Evolutionary conservation across 139 green algal genomes (phyloP).

Genomic region (Haematococcus lacustris): DNA sequence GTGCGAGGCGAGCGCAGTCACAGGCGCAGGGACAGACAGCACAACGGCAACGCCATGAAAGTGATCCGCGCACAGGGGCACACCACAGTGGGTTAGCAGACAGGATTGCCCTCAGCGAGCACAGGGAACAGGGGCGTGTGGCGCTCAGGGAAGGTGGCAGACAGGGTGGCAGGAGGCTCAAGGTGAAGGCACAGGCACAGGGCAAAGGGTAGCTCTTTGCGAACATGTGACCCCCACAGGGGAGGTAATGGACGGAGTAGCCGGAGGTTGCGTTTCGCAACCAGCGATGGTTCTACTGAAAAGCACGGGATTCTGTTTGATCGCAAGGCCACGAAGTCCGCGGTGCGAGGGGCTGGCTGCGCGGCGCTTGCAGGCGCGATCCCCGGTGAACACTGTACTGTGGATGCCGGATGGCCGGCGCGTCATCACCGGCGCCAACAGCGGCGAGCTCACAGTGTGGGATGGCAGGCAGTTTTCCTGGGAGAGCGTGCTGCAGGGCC

Average conservation of each 20-base stretch:
- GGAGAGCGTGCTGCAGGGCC: conserved; percentile 79
- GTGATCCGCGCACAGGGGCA: too few relatives aligned
- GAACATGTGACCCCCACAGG: too few relatives aligned
- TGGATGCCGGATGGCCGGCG: conserved; percentile 65
- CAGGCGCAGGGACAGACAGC: too few relatives aligned
- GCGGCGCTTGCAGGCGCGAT: conserved; percentile 1
- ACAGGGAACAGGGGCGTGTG: too few relatives aligned
- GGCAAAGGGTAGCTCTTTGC: too few relatives aligned
- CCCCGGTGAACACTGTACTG: conserved; percentile 7
- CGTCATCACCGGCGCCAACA: conserved; percentile 74
- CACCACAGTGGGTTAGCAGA: too few relatives aligned
- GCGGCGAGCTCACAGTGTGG: conserved; percentile 90
- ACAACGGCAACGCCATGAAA: too few relatives aligned
- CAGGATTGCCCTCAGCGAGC: too few relatives aligned
- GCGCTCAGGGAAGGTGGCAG: too few relatives aligned
- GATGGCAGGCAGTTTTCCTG: conserved; percentile 74
- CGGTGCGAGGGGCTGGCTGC: neutral
- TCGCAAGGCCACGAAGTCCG: too few relatives aligned
- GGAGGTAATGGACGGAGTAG: too few relatives aligned
- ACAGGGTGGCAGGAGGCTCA: neutral
- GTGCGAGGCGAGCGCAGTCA: neutral
- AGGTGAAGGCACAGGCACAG: neutral
- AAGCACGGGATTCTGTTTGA: neutral
- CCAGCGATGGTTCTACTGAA: neutral
- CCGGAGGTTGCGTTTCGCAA: neutral